phyloP scores from a whole-genome alignment of 441 rosid genomes.

The Adansonia grandidieri region DNA sequence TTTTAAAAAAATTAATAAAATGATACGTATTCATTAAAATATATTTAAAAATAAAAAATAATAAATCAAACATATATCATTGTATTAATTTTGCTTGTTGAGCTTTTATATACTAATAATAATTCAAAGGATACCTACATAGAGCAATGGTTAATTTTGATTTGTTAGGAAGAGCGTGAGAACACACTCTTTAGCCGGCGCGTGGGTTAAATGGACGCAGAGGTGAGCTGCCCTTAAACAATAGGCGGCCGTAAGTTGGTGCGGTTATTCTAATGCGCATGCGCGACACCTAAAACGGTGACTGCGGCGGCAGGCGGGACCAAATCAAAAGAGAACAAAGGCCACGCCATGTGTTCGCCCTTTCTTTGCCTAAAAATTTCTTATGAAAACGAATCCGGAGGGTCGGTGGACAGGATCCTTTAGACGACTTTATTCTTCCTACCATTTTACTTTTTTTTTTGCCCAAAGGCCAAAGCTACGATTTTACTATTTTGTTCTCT shows the following conservation, averaged over 20 bases:
- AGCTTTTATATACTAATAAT: no score
- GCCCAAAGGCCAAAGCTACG: no score
- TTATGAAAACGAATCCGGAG: conserved; percentile 22
- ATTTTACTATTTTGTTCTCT: neutral
- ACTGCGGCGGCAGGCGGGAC: neutral
- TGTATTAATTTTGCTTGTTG: no score
- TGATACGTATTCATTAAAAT: no score
- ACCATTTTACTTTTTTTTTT: neutral
- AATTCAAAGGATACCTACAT: no score
- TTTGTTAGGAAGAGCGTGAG: neutral
- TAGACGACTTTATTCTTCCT: conserved; percentile 14
- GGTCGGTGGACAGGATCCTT: conserved; percentile 40
- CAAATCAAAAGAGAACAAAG: neutral
- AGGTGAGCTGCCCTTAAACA: neutral
- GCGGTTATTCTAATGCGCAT: conserved; percentile 13
- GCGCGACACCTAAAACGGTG: conserved; percentile 28
- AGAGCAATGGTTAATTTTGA: no score
- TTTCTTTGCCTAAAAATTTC: conserved; percentile 7
- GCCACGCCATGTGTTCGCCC: neutral
- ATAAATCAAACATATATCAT: no score
- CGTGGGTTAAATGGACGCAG: neutral
- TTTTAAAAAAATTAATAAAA: no score
- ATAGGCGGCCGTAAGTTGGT: neutral
- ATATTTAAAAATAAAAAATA: no score
- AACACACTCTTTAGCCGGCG: neutral